These are phyloP conservation scores for Boletales sp. DNA, from an alignment of 768 basidiomycete genomes.

Conservation along the genomic window DNA sequence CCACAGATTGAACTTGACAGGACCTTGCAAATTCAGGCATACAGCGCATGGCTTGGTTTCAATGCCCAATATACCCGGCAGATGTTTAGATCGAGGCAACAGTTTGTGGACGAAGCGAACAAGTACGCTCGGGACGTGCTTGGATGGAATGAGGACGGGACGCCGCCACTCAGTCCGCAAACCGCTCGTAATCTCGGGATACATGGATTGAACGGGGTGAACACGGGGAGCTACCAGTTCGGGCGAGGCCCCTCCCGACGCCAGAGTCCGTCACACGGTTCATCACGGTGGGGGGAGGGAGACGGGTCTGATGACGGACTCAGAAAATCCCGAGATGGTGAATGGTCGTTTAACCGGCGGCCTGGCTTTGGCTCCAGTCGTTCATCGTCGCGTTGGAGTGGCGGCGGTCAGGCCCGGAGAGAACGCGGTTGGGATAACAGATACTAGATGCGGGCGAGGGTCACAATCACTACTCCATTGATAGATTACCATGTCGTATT, in stretches of 20 bases:
- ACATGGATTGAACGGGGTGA: slow-evolving; percentile 33
- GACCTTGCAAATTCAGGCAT: slow-evolving; percentile 47
- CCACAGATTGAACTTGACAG: slow-evolving; percentile 26
- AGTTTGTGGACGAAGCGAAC: slow-evolving; percentile 40
- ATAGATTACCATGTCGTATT: neutral
- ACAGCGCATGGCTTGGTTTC: slow-evolving; percentile 55
- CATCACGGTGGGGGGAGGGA: slow-evolving; percentile 10
- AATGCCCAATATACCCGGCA: slow-evolving; percentile 41
- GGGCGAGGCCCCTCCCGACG: slow-evolving; percentile 2
- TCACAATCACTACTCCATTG: slow-evolving; percentile 1
- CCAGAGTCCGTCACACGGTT: slow-evolving; percentile 2
- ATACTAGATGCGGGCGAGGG: neutral
- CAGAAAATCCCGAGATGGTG: neutral
- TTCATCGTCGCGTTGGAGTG: slow-evolving; percentile 1
- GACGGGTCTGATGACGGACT: neutral
- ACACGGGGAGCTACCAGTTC: slow-evolving; percentile 4
- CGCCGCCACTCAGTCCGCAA: slow-evolving; percentile 39
- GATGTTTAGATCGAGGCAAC: slow-evolving; percentile 36
- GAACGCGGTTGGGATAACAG: slow-evolving; percentile 3
- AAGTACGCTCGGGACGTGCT: slow-evolving; percentile 33
- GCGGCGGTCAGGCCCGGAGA: neutral
- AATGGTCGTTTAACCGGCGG: slow-evolving; percentile 2
- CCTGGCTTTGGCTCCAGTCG: slow-evolving; percentile 4
- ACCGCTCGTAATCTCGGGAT: slow-evolving; percentile 52
- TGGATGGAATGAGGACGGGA: slow-evolving; percentile 34